Base-by-base conservation (phyloP, 2,329 filamentous ascomycete genomes). In the Neonectria coccinea region DNA sequence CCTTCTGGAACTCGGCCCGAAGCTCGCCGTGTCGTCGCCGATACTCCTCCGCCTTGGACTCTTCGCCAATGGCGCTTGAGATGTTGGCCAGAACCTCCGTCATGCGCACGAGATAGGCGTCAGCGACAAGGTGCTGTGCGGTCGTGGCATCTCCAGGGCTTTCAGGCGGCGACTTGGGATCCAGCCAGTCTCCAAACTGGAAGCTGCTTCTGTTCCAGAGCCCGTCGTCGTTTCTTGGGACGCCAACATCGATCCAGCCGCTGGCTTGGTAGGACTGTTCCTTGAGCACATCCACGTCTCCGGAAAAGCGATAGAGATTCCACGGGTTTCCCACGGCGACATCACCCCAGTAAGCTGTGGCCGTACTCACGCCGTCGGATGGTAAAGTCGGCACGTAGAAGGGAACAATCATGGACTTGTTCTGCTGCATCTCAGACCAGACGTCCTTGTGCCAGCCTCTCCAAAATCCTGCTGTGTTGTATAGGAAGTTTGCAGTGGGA, bases 401-500 rank as follows among this genome's bases (percentile, higher is more conserved):
- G 0, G 65, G 65, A 2, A 63, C 56, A 6, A 67, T n/a, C 59
- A 66, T 58, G 6, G 55, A 16, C 9, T 47, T 12, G 14, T 66
- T 59, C 1, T 45, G 25, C 22, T 59, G 47, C 67, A 70, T 70
- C 10, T 69, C 67, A 1, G 64, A 62, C 67, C 67, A 69, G 0
- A 70, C 20, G 3, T 70, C 68, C 2, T 36, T 53, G 20, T 70
- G 68, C 68, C 68, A 70, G 5, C 68, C 56, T 10, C 63, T 59
- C 68, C 66, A 82, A 64, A 89, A 83, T 0, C 83, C 85, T 0
- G 79, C 44, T 0, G 83, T 82, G 67, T 87, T 78, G 72, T 84
- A 89, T 0, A 89, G 76, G 65, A 84, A 88, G 54, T 80, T 84
- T 0, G 84, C 81, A 0, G 85, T 83, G 0, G 84, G 82, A 0